Evolutionary conservation across 768 basidiomycete genomes (phyloP).

Genomic region (Tylopilus balloui): DNA sequence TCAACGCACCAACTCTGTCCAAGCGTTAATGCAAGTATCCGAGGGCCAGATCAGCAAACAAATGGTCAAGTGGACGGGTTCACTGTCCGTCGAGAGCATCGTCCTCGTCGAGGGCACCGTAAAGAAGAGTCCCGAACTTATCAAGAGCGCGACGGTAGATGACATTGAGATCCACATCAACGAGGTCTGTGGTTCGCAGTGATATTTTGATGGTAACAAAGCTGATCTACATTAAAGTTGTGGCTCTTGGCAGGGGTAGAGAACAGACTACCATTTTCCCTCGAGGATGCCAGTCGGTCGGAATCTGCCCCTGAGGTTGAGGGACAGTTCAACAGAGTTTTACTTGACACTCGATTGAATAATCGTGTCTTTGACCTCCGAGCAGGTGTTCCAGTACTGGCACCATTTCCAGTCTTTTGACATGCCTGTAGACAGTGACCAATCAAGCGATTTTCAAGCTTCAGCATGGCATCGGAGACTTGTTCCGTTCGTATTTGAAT

Average conservation of each 20-base stretch:
- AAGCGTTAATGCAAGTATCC: conserved; percentile 72
- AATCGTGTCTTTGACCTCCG: conserved; percentile 92
- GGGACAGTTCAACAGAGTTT: conserved; percentile 71
- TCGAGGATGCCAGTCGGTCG: conserved; percentile 88
- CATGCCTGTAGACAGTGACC: conserved; percentile 66
- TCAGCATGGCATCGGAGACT: conserved; percentile 80
- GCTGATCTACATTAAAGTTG: conserved; percentile 45
- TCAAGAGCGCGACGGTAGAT: conserved; percentile 86
- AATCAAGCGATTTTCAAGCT: conserved; percentile 95
- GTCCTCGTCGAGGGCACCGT: conserved; percentile 85
- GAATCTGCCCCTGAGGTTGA: conserved; percentile 65
- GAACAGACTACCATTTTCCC: conserved; percentile 78
- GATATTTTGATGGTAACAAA: neutral
- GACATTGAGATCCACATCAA: conserved; percentile 84
- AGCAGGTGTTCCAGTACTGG: conserved; percentile 40
- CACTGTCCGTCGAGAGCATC: conserved; percentile 81
- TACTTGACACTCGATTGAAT: conserved; percentile 91
- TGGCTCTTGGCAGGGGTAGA: conserved; percentile 79
- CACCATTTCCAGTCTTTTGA: conserved; percentile 5
- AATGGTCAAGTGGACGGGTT: conserved; percentile 91
- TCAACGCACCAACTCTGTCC: conserved; percentile 82
- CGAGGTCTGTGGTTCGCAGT: conserved; percentile 49
- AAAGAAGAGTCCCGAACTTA: conserved; percentile 71
- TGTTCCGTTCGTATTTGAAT: conserved; percentile 83
- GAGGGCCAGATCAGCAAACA: conserved; percentile 86